Conservation (phyloP, 495 filamentous ascomycete genomes). For the Penicillium subrubescens region DNA sequence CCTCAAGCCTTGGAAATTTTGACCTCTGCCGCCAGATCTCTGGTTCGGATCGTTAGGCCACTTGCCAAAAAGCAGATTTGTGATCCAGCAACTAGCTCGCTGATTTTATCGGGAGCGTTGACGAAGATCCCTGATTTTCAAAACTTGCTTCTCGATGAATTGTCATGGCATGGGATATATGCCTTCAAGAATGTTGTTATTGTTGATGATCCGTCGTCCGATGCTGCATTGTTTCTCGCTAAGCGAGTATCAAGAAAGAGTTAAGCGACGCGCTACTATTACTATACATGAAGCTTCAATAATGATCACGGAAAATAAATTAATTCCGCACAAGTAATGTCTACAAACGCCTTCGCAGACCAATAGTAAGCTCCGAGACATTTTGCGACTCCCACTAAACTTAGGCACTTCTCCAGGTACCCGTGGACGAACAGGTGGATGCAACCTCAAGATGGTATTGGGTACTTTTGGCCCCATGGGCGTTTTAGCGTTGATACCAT, state of each 20-base stretch:
- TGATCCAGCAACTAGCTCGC: not conserved
- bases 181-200: not conserved
- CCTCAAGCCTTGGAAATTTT: not conserved
- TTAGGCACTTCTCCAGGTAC: not conserved
- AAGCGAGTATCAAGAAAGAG: not conserved
- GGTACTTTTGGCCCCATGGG: not conserved
- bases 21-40: not conserved
- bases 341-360: not conserved
- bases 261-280: not conserved
- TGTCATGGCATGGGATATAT: not conserved
- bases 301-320: not conserved
- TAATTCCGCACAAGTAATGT: not conserved
- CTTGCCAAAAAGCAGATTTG: not conserved
- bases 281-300: not conserved
- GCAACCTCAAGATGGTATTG: not conserved
- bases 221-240: not conserved
- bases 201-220: not conserved
- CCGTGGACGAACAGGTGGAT: not conserved
- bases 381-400: not conserved
- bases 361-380: not conserved
- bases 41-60: not conserved
- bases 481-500: not conserved
- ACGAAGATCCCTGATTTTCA: not conserved
- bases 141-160: not conserved
- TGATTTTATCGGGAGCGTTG: not conserved